Percentiles rank a stretch among this genome's conserved stretches.
These are phyloP conservation scores for Quercus rubra DNA, from an alignment of 306 rosid genomes.

Conservation along the genomic window DNA sequence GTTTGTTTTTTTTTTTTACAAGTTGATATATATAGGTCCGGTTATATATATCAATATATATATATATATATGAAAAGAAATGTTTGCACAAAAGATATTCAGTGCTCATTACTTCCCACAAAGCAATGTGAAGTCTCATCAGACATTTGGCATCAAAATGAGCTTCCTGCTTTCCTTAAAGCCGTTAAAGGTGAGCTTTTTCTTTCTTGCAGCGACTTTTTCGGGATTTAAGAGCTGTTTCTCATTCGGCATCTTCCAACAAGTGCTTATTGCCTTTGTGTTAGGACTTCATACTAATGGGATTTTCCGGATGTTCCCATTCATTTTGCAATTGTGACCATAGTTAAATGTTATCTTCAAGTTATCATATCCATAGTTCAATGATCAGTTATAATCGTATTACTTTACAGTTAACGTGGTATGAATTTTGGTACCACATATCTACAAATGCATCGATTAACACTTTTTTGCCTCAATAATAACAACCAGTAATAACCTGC, in stretches of 20 bases:
- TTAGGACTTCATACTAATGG: slow-evolving; percentile 10
- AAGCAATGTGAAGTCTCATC: slow-evolving; percentile 45
- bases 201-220: neutral
- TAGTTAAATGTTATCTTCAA: slow-evolving; percentile 5
- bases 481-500: no score
- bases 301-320: slow-evolving; percentile 18
- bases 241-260: neutral
- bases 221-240: slow-evolving; percentile 11
- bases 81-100: slow-evolving; percentile 59
- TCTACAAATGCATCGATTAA: no score
- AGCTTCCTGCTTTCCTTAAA: neutral
- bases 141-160: slow-evolving; percentile 12
- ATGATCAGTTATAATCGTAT: no score
- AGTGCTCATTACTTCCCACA: slow-evolving; percentile 47
- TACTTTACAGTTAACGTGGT: no score
- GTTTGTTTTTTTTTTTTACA: neutral
- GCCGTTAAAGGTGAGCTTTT: slow-evolving; percentile 19
- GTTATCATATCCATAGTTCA: no score
- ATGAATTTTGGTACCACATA: no score
- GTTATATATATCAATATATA: no score
- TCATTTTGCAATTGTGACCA: neutral
- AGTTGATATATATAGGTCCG: no score
- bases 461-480: no score
- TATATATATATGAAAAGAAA: no score
- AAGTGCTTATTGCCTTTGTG: neutral